Base-by-base conservation (phyloP, 2,329 filamentous ascomycete species). In the Helminthosporium solani region DNA sequence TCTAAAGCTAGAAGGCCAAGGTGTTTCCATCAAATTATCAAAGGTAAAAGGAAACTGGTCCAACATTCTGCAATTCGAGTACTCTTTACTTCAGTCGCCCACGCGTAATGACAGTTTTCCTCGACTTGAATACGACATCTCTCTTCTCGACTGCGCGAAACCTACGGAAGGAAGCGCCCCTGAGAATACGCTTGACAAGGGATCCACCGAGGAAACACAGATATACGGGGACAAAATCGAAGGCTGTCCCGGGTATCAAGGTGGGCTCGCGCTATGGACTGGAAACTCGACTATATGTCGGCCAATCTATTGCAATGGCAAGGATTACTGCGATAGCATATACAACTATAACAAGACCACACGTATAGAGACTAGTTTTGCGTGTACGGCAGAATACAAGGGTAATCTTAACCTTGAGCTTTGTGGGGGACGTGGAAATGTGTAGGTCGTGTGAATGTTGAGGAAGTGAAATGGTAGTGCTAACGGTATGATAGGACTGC, bases 71-170 rank as follows among this genome's bases (percentile, higher is more conserved):
- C 23, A 25, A 25, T 9, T 25, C 23, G 23, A 25, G 23, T 25
- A 25, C 9, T 25, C 23, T 6, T 25, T 25, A 25, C 23, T 25
- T 9, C 23, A 25, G 23, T 25, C 23, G 6, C 23, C 23, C 5
- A 25, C 9, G 5, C 23, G 23, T 6, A 5, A 25, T 9, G 23
- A 25, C 9, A 44, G n/a, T 2, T 53, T 45, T 31, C 31, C 15
- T n/a, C 31, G 38, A 19, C 25, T 58, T 19, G 37, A 50, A 16
- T 56, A 56, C 42, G 55, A 58, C 20, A 33, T 58, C 27, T 53
- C 49, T 25, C 42, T 54, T 7, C 40, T 54, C 4, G 47, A 58
- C 33, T 58, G 53, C 20, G 49, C 42, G 5, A 33, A 36, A 14
- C 18, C 28, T n/a, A 31, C 12, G 7, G 3, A 31, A 14, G 14